phyloP scores from a whole-genome alignment of 805 yeast genomes.

The Isabelozyma heimii region DNA sequence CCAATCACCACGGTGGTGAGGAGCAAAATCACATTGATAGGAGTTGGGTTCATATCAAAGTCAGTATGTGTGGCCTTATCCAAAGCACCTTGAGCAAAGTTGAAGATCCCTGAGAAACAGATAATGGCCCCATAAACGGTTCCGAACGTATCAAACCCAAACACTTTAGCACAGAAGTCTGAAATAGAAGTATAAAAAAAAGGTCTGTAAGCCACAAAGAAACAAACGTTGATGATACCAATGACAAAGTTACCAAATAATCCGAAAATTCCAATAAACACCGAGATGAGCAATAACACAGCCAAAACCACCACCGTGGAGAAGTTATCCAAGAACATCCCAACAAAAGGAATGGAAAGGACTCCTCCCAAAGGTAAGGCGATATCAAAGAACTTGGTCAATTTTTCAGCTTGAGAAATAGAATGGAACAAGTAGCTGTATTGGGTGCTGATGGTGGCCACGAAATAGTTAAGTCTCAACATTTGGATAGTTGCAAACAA shows the following conservation, averaged over 20 bases:
- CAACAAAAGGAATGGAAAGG: constrained; percentile 53
- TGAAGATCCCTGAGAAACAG: constrained; percentile 50
- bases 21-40: constrained; percentile 43
- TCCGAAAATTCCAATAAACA: constrained; percentile 49
- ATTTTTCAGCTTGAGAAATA: constrained; percentile 28
- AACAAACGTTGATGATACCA: constrained; percentile 43
- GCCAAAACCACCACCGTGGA: constrained; percentile 45
- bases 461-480: constrained; percentile 57
- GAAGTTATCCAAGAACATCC: constrained; percentile 47
- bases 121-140: constrained; percentile 61
- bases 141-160: constrained; percentile 91
- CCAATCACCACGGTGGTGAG: constrained; percentile 44
- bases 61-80: constrained; percentile 50
- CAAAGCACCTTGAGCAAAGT: constrained; percentile 45
- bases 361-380: constrained; percentile 59
- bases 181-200: constrained; percentile 91
- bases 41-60: constrained; percentile 55
- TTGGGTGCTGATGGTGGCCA: constrained; percentile 57
- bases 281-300: constrained; percentile 38
- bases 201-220: constrained; percentile 63
- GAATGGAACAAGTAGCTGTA: constrained; percentile 47
- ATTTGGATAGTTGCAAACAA: constrained; percentile 52
- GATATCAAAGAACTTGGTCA: constrained; percentile 49
- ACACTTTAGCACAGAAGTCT: constrained; percentile 88
- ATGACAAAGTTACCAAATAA: constrained; percentile 36